Conservation (phyloP, 2,329 filamentous ascomycete genomes). For the Nigrospora sphaerica region DNA sequence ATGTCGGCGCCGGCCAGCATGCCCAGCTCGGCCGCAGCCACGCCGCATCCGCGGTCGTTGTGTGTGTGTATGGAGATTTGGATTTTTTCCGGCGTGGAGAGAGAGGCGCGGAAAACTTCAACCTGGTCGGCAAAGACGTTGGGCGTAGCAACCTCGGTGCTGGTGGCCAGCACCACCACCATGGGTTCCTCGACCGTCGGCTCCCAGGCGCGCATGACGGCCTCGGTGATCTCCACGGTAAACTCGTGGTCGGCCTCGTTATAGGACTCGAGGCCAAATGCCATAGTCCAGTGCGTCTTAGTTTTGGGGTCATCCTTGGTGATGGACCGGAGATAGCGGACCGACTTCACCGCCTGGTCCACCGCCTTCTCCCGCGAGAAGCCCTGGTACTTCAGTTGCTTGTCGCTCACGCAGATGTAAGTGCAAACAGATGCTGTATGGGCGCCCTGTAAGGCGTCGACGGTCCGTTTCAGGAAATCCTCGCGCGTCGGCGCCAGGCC, state of each 20-base stretch:
- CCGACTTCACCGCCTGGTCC: slow-evolving; percentile 2
- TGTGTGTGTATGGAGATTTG: slow-evolving; percentile 59
- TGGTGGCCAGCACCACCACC: slow-evolving; percentile 3
- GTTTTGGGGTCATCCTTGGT: slow-evolving; percentile 3
- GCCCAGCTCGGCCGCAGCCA: slow-evolving; percentile 58
- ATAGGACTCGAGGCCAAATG: slow-evolving; percentile 4
- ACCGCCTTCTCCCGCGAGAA: neutral
- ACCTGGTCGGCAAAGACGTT: slow-evolving; percentile 11
- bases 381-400: slow-evolving; percentile 5
- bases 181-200: slow-evolving; percentile 1
- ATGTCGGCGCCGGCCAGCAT: slow-evolving; percentile 63
- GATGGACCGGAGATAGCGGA: slow-evolving; percentile 1
- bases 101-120: slow-evolving; percentile 50
- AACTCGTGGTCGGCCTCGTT: slow-evolving; percentile 4
- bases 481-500: slow-evolving; percentile 17
- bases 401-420: slow-evolving; percentile 8
- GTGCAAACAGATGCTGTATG: slow-evolving; percentile 9
- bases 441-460: slow-evolving; percentile 8
- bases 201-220: slow-evolving; percentile 4
- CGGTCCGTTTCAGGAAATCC: slow-evolving; percentile 8
- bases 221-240: slow-evolving; percentile 1
- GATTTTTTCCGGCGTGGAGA: slow-evolving; percentile 40
- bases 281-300: slow-evolving; percentile 1
- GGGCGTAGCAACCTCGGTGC: slow-evolving; percentile 7
- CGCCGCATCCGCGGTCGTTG: slow-evolving; percentile 61